These are phyloP conservation scores for Dendrothele bispora DNA, from an alignment of 768 basidiomycete genomes.

Conservation along the genomic window DNA sequence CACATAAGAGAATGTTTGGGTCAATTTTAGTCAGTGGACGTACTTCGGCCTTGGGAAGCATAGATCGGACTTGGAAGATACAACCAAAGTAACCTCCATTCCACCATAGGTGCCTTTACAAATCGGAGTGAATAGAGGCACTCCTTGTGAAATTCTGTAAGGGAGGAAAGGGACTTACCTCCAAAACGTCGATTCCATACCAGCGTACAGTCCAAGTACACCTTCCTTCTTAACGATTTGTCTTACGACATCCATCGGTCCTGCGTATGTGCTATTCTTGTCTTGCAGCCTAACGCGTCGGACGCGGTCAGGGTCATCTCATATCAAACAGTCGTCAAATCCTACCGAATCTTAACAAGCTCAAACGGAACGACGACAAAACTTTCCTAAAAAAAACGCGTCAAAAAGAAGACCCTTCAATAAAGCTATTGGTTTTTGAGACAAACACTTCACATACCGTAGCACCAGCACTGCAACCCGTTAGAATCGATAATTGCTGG, in stretches of 20 bases:
- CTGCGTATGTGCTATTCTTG: slow-evolving; percentile 85
- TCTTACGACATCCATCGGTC: slow-evolving; percentile 88
- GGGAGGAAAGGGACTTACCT: slow-evolving; percentile 47
- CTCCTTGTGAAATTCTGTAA: slow-evolving; percentile 3
- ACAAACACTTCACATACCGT: slow-evolving; percentile 43
- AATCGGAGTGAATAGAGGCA: slow-evolving; percentile 2
- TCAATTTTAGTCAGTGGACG: slow-evolving; percentile 14
- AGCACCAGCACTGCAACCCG: slow-evolving; percentile 93
- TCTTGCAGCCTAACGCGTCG: slow-evolving; percentile 84
- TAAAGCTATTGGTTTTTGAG: background rate
- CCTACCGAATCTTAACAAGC: slow-evolving; percentile 83
- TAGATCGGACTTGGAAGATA: slow-evolving; percentile 79
- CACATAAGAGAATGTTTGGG: background rate
- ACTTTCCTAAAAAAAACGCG: slow-evolving; percentile 56
- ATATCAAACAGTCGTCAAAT: too few species aligned
- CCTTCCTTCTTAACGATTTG: slow-evolving; percentile 80
- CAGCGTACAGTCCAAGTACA: slow-evolving; percentile 81
- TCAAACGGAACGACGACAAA: slow-evolving; percentile 97
- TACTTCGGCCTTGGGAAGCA: slow-evolving; percentile 87
- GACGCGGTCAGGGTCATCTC: too few species aligned
- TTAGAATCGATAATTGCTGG: slow-evolving; percentile 81
- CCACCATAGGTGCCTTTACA: slow-evolving; percentile 89
- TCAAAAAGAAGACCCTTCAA: background rate
- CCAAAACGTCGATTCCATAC: slow-evolving; percentile 99
- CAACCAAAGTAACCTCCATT: slow-evolving; percentile 95